phyloP scores from a whole-genome alignment of 2,329 filamentous ascomycete genomes.

The Tolypocladium album region DNA sequence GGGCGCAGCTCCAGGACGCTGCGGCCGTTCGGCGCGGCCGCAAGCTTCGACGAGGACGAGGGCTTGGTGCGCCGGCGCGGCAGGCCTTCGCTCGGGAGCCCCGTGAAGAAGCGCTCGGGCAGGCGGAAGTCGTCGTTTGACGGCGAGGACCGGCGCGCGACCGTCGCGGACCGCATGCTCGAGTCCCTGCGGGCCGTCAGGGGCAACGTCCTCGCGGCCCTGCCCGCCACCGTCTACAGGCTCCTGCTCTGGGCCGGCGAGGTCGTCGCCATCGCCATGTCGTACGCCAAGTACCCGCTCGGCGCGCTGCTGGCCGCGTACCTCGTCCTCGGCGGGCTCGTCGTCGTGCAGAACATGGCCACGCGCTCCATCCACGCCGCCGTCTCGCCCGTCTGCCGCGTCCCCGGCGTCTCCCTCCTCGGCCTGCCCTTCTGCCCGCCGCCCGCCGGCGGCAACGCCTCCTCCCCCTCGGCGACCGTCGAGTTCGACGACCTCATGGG shows the following conservation, averaged over 20 bases:
- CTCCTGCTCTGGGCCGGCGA: constrained; percentile 39
- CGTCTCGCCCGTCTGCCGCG: constrained; percentile 56
- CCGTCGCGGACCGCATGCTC: background rate
- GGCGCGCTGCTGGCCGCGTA: constrained; percentile 51
- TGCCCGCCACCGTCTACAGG: constrained; percentile 27
- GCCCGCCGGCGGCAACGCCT: constrained; percentile 6
- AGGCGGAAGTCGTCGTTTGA: constrained; percentile 5
- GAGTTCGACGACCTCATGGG: constrained; percentile 69
- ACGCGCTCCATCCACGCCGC: constrained; percentile 49
- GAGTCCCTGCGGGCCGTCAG: constrained; percentile 6
- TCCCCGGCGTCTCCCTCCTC: constrained; percentile 54
- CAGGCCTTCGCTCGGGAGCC: constrained; percentile 9
- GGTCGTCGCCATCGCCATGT: constrained; percentile 47
- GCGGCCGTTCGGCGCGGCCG: constrained; percentile 13
- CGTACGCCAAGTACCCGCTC: constrained; percentile 53
- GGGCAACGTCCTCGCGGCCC: constrained; percentile 21
- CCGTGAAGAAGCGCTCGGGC: constrained; percentile 11
- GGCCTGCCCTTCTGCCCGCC: constrained; percentile 52
- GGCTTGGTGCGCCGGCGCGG: constrained; percentile 17
- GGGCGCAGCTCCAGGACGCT: constrained; percentile 16
- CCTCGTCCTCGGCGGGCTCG: constrained; percentile 45
- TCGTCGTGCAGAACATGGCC: constrained; percentile 51
- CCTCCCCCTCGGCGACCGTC: constrained; percentile 20
- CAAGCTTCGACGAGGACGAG: constrained; percentile 11
- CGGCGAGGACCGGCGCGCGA: constrained; percentile 5